These are phyloP conservation scores for Stentor roeselii DNA, from an alignment of 73 alveolate genomes.

Conservation along the genomic window DNA sequence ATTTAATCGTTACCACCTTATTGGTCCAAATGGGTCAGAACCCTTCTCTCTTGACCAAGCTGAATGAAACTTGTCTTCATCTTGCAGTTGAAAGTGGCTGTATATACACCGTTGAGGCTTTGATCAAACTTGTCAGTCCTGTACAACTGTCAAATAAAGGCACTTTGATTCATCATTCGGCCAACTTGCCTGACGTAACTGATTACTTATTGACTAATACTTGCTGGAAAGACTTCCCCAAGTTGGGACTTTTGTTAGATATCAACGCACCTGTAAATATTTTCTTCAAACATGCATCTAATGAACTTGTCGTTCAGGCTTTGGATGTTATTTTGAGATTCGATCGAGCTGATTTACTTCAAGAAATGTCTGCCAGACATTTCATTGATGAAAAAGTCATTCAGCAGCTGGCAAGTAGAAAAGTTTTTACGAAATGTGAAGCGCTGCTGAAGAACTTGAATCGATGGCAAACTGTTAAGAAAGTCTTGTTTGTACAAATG, in stretches of 20 bases:
- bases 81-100: background rate
- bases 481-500: background rate
- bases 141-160: background rate
- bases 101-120: background rate
- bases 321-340: background rate
- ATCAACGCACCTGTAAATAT: slow-evolving; percentile 1
- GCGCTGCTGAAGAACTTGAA: background rate
- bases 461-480: background rate
- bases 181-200: background rate
- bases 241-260: background rate
- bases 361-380: background rate
- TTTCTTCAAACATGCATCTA: background rate
- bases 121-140: background rate
- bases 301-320: background rate
- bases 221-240: background rate
- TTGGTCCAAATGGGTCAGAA: background rate
- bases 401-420: background rate
- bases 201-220: background rate
- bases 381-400: background rate
- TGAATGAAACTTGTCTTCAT: background rate
- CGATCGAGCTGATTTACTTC: background rate
- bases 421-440: background rate
- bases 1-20: background rate
- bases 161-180: background rate
- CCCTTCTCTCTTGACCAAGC: background rate